Percentiles rank a stretch among this genome's conserved stretches.
phyloP scores from a whole-genome alignment of 2,329 filamentous ascomycete genomes.

The Neoscytalidium dimidiatum region DNA sequence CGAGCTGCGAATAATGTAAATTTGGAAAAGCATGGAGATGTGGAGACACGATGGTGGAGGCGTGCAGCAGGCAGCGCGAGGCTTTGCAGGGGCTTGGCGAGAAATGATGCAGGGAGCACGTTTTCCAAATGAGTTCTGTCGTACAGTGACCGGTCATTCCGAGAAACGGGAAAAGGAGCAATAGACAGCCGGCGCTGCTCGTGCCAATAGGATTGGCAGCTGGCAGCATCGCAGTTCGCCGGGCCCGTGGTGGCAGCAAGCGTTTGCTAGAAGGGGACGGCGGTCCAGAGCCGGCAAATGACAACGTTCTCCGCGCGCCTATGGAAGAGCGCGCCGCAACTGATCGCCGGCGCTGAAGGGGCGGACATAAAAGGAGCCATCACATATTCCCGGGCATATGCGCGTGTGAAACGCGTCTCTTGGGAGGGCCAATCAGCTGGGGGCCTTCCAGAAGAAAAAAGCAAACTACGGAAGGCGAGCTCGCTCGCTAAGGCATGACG shows the following conservation, averaged over 20 bases:
- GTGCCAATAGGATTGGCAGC: neutral
- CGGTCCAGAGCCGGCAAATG: neutral
- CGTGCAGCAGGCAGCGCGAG: slow-evolving; percentile 6
- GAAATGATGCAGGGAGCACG: neutral
- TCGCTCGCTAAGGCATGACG: neutral
- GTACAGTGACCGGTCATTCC: neutral
- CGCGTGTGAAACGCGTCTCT: neutral
- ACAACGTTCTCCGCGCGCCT: neutral
- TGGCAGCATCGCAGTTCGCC: neutral
- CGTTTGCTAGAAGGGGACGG: neutral
- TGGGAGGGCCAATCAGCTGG: neutral
- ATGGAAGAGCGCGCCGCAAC: neutral
- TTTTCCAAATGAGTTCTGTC: neutral
- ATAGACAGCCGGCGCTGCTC: neutral
- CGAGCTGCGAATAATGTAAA: neutral
- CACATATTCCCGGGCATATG: neutral
- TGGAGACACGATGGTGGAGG: slow-evolving; percentile 6
- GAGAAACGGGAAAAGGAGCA: slow-evolving; percentile 1
- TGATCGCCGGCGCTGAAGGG: neutral
- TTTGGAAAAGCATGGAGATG: slow-evolving; percentile 17
- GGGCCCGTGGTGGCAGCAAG: neutral
- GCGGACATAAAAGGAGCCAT: neutral
- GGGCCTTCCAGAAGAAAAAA: slow-evolving; percentile 15
- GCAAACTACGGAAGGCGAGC: neutral
- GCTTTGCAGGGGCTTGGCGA: neutral